Evolutionary conservation across 2,329 filamentous ascomycete species (phyloP).

Genomic region (Arthrobotrys sinensis): DNA sequence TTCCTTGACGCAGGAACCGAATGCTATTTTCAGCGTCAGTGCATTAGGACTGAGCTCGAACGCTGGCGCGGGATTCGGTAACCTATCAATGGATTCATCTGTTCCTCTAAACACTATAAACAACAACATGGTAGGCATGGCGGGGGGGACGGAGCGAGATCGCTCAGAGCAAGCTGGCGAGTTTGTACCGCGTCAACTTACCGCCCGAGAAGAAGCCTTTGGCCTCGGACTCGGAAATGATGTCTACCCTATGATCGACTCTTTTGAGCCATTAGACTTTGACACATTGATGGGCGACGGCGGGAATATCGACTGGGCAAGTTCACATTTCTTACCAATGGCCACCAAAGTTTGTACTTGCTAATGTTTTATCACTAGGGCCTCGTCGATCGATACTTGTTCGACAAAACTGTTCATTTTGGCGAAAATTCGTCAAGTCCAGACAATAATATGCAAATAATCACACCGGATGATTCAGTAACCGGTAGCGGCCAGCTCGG

Average conservation of each 20-base stretch:
- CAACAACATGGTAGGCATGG: slow-evolving; percentile 21
- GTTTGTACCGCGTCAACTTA: slow-evolving; percentile 34
- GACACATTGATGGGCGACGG: slow-evolving; percentile 48
- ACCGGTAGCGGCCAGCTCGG: background rate
- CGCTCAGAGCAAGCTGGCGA: slow-evolving; percentile 39
- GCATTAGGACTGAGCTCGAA: background rate
- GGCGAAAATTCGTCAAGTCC: slow-evolving; percentile 9
- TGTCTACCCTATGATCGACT: slow-evolving; percentile 48
- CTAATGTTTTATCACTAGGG: slow-evolving; percentile 17
- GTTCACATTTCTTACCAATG: background rate
- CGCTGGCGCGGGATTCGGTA: background rate
- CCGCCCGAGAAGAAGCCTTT: slow-evolving; percentile 26
- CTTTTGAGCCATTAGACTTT: slow-evolving; percentile 49
- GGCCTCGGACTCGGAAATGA: slow-evolving; percentile 39
- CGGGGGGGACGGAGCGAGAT: slow-evolving; percentile 12
- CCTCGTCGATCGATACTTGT: slow-evolving; percentile 51
- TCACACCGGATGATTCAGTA: slow-evolving; percentile 14
- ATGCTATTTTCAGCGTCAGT: slow-evolving; percentile 1
- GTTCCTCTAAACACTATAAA: background rate
- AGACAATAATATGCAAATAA: slow-evolving; percentile 9
- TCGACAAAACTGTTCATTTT: slow-evolving; percentile 32
- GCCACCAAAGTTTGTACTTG: background rate
- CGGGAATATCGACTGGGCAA: slow-evolving; percentile 53
- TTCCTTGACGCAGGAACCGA: background rate
- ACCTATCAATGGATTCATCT: background rate